Evolutionary conservation across 2,329 filamentous ascomycete genomes (phyloP).

Genomic region (Beauveria medogensis): DNA sequence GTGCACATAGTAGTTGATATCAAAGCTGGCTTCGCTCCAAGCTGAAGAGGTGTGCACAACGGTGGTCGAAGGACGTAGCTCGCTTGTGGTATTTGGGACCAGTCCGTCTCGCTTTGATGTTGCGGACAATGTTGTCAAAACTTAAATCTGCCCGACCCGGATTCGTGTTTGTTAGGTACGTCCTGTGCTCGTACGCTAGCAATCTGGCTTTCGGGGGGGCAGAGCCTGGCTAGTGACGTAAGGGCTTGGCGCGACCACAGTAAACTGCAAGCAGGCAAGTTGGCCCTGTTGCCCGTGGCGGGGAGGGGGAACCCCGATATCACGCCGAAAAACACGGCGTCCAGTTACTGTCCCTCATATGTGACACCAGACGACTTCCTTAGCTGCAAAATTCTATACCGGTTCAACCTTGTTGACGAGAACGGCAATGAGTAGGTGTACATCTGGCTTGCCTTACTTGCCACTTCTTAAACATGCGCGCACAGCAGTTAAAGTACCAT

Average conservation of each 20-base stretch:
- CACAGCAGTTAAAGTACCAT: background rate
- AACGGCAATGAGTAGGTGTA: background rate
- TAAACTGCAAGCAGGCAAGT: background rate
- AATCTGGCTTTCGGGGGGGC: background rate
- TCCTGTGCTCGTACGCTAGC: conserved; percentile 11
- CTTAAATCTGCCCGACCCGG: conserved; percentile 9
- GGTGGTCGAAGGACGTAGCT: background rate
- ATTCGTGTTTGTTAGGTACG: conserved; percentile 12
- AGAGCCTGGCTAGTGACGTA: conserved; percentile 11
- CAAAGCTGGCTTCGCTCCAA: conserved; percentile 5
- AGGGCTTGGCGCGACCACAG: conserved; percentile 7
- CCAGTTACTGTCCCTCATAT: too few species aligned
- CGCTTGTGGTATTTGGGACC: background rate
- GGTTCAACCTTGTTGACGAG: background rate
- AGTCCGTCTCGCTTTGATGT: background rate
- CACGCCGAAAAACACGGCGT: too few species aligned
- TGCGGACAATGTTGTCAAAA: conserved; percentile 7
- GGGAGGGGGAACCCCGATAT: background rate
- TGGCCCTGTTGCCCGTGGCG: background rate
- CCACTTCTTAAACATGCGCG: background rate
- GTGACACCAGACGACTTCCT: background rate
- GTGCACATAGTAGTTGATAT: conserved; percentile 20
- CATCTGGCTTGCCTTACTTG: background rate
- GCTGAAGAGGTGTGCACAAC: background rate
- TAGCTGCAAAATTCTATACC: too few species aligned